These are phyloP conservation scores for Iris macrosiphon DNA, from an alignment of 106 monocot genomes.

Conservation along the genomic window DNA sequence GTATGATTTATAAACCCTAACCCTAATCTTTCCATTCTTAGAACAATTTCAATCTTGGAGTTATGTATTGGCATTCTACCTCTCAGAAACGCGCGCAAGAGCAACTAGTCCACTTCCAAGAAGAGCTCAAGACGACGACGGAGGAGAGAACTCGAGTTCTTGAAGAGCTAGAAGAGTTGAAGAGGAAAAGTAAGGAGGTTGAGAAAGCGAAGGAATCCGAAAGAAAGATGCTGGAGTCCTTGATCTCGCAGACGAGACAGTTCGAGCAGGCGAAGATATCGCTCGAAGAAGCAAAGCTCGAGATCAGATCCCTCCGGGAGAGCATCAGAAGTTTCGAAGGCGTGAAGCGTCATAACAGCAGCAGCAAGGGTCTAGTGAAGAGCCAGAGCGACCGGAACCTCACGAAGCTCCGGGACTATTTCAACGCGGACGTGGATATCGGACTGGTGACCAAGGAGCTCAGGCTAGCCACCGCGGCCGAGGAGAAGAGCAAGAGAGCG, in stretches of 20 bases:
- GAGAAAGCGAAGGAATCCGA: slow-evolving; percentile 80
- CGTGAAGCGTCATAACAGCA: no score
- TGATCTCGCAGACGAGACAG: slow-evolving; percentile 68
- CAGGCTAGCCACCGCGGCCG: slow-evolving; percentile 38
- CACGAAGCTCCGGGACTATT: neutral
- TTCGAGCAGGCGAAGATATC: slow-evolving; percentile 75
- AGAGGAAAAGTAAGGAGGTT: slow-evolving; percentile 51
- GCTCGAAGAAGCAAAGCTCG: slow-evolving; percentile 76
- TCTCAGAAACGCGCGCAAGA: no score
- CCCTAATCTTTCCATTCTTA: no score
- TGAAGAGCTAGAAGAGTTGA: slow-evolving; percentile 36
- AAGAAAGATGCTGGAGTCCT: slow-evolving; percentile 70
- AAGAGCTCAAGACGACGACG: slow-evolving; percentile 43
- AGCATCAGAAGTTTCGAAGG: slow-evolving; percentile 17
- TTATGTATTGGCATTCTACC: no score
- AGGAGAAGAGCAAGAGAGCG: slow-evolving; percentile 81
- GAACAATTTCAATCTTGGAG: no score
- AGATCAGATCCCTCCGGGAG: slow-evolving; percentile 44
- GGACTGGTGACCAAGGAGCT: slow-evolving; percentile 29
- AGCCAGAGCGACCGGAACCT: no score
- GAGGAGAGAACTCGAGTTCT: slow-evolving; percentile 36
- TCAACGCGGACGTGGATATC: slow-evolving; percentile 16
- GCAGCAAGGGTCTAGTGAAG: no score
- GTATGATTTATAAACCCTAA: neutral
- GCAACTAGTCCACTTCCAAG: slow-evolving; percentile 36